Evolutionary conservation across 768 basidiomycete genomes (phyloP), one percentile per base, ranked within the genome.

Genomic region (Austroboletus eburneus): DNA sequence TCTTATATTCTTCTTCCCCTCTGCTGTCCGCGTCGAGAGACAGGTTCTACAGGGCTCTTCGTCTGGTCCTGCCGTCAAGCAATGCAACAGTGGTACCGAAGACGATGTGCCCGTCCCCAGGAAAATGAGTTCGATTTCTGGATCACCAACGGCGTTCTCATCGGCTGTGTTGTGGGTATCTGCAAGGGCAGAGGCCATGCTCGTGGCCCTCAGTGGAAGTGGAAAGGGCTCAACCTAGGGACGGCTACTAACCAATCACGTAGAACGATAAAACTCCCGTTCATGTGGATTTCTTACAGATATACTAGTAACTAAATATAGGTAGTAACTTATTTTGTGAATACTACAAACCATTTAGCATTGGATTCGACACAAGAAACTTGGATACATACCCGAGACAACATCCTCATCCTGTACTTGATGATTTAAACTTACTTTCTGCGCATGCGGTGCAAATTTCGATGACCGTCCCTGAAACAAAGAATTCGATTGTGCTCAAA

Each of bases 401-500:
- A 92, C 87, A 62, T 91, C 89, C 61, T 91, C 89, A 55, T 92
- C 90, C 55, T 83, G 83, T 16, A 95, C 87, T 49, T 80, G 78
- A 71, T 94, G 93, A 21, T 69, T 69, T 53, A 94, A 69, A 45
- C 91, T 89, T 51, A 95, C 91, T 65, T 96, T 96, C 67, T 96
- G 93, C 3, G 92, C 91, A 58, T 96, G 89, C 4, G 92, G 92
- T 34, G 82, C 74, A 66, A 96, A 96, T 67, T 93, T 94, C 60
- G 90, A 92, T 22, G 91, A 94, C 65, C 90, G 91, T 2, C 93
- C 93, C 92, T 89, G 23, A 27, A 17, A 21, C 16, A 39, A 39
- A 21, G 23, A 14, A n/a, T n/a, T n/a, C n/a, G n/a, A n/a, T n/a
- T n/a, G n/a, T n/a, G n/a, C n/a, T n/a, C n/a, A n/a, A 40, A 27